phyloP scores from a whole-genome alignment of 768 basidiomycete genomes.

The Lepiota venenata region DNA sequence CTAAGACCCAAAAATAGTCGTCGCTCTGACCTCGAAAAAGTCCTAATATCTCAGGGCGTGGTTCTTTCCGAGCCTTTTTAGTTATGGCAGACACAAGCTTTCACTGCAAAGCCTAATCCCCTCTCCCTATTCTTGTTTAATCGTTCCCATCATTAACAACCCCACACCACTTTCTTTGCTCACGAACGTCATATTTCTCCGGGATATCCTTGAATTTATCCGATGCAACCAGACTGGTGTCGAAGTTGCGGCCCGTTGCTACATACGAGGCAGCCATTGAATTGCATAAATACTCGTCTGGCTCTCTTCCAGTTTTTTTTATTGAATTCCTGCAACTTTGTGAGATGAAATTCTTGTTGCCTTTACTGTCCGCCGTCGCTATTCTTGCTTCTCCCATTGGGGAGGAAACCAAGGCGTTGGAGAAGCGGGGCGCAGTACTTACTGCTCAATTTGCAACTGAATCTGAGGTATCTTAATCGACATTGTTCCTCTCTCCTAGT shows the following conservation, averaged over 20 bases:
- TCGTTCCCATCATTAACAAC: not conserved
- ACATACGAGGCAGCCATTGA: not conserved
- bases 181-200: slow-evolving; percentile 4
- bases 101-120: not conserved
- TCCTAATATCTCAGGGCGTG: not conserved
- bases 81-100: not conserved
- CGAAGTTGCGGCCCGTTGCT: not conserved
- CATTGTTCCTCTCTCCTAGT: not conserved
- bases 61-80: not conserved
- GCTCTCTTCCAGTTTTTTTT: not conserved
- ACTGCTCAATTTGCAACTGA: slow-evolving; percentile 26
- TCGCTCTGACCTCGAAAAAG: not conserved
- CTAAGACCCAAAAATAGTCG: not conserved
- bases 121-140: not conserved
- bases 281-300: slow-evolving; percentile 1
- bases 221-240: not conserved
- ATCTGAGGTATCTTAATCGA: slow-evolving; percentile 21
- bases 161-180: not conserved
- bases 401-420: not conserved
- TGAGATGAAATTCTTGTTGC: slow-evolving; percentile 3
- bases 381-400: slow-evolving; percentile 4
- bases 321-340: not conserved
- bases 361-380: not conserved
- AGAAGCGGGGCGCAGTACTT: slow-evolving; percentile 26
- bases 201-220: not conserved